phyloP scores from a whole-genome alignment of 2,329 filamentous ascomycete species.

The Neurospora sp. region DNA sequence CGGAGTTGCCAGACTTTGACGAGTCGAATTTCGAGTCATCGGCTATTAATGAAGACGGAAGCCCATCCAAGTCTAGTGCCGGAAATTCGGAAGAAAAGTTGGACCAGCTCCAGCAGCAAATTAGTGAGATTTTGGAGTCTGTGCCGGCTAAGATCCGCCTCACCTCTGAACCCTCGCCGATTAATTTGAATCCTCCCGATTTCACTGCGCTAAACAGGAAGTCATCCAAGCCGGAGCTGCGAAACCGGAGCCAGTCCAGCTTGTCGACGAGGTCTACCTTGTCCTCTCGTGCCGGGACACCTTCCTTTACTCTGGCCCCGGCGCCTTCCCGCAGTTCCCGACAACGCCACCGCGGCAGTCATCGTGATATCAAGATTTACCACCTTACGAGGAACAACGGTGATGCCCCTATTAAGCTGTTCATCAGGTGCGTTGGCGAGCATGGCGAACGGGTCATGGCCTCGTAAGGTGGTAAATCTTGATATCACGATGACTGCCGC shows the following conservation, averaged over 20 bases:
- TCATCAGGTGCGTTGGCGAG: conserved; percentile 86
- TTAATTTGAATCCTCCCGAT: conserved; percentile 49
- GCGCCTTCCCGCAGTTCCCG: conserved; percentile 40
- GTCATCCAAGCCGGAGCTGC: conserved; percentile 30
- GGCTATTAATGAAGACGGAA: conserved; percentile 34
- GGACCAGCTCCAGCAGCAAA: conserved; percentile 66
- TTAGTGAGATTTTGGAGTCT: conserved; percentile 65
- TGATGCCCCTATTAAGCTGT: conserved; percentile 85
- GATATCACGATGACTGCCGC: conserved; percentile 59
- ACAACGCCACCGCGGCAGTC: conserved; percentile 38
- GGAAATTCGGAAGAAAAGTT: conserved; percentile 37
- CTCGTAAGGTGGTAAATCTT: conserved; percentile 87
- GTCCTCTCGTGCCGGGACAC: conserved; percentile 47
- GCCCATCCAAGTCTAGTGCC: conserved; percentile 25
- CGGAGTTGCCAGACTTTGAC: conserved; percentile 31
- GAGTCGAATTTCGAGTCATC: conserved; percentile 30
- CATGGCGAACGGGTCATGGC: conserved; percentile 87
- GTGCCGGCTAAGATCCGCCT: conserved; percentile 75
- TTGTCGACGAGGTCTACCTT: conserved; percentile 28
- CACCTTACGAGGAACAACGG: conserved; percentile 79
- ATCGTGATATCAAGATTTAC: conserved; percentile 80
- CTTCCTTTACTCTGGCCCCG: conserved; percentile 61
- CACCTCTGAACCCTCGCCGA: conserved; percentile 40
- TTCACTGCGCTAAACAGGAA: conserved; percentile 36
- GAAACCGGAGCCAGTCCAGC: conserved; percentile 39